Evolutionary conservation across 2,329 filamentous ascomycete genomes (phyloP).

Genomic region (Trichophyton verrucosum): DNA sequence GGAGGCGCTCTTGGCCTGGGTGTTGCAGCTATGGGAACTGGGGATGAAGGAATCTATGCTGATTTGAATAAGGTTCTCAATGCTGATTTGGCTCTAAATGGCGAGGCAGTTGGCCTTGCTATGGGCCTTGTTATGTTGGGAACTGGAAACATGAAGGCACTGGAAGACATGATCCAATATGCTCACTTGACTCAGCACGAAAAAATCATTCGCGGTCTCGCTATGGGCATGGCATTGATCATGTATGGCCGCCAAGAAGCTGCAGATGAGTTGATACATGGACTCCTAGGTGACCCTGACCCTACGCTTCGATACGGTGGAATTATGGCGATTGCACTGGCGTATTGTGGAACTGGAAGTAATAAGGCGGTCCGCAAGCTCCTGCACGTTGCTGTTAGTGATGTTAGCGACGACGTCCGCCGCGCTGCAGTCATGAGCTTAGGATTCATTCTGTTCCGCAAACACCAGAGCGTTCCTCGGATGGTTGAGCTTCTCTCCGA

Average conservation of each 20-base stretch:
- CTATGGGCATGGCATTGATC: constrained; percentile 92
- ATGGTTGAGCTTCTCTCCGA: constrained; percentile 98
- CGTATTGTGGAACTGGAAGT: constrained; percentile 93
- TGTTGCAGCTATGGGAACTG: constrained; percentile 95
- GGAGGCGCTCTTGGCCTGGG: constrained; percentile 89
- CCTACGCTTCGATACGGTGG: constrained; percentile 89
- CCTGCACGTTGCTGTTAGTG: constrained; percentile 89
- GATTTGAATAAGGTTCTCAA: constrained; percentile 81
- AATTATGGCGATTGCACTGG: constrained; percentile 96
- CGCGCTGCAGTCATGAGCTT: constrained; percentile 94
- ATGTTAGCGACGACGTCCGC: constrained; percentile 95
- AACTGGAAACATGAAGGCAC: constrained; percentile 83
- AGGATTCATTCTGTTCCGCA: constrained; percentile 96
- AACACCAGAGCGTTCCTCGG: constrained; percentile 88
- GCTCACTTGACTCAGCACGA: constrained; percentile 97
- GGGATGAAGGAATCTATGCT: constrained; percentile 79
- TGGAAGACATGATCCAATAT: constrained; percentile 96
- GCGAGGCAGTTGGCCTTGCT: constrained; percentile 85
- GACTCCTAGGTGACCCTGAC: constrained; percentile 83
- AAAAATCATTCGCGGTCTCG: constrained; percentile 93
- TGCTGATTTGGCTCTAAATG: constrained; percentile 88
- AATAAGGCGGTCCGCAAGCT: constrained; percentile 97
- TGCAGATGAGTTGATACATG: constrained; percentile 88
- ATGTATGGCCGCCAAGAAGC: constrained; percentile 95
- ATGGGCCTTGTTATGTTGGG: constrained; percentile 99